Percentiles rank a stretch among this genome's conserved stretches.
Evolutionary conservation across 169 alveolate species (phyloP).

Genomic region (Blepharisma undulans): DNA sequence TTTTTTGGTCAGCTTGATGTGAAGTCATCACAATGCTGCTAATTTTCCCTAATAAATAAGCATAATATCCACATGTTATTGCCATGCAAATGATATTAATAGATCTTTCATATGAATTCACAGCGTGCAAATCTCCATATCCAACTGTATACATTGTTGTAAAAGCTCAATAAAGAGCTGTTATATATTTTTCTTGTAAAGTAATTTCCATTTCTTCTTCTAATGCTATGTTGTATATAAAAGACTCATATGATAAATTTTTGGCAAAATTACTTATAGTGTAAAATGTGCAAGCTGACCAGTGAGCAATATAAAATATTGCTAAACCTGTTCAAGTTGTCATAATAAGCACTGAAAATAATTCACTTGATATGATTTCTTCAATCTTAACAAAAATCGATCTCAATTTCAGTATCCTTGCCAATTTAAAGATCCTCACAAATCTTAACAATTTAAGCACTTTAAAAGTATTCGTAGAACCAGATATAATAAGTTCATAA

Average conservation of each 20-base stretch:
- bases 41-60: constrained; percentile 68
- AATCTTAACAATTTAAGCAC: constrained; percentile 39
- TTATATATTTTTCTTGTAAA: constrained; percentile 42
- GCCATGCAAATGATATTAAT: constrained; percentile 63
- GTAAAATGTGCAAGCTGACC: constrained; percentile 65
- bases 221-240: neutral
- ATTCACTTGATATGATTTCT: constrained; percentile 50
- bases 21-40: constrained; percentile 55
- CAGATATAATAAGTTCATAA: neutral
- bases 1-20: constrained; percentile 47
- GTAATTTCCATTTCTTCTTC: neutral
- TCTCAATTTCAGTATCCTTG: constrained; percentile 51
- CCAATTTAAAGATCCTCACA: constrained; percentile 44
- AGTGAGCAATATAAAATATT: constrained; percentile 68
- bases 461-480: neutral
- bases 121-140: constrained; percentile 75
- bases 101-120: constrained; percentile 58
- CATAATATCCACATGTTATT: constrained; percentile 75
- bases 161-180: constrained; percentile 62
- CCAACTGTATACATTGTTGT: constrained; percentile 69
- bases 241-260: neutral
- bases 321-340: constrained; percentile 47
- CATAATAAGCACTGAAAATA: constrained; percentile 40
- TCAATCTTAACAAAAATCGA: constrained; percentile 51
- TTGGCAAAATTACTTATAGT: constrained; percentile 38